Percentiles rank a stretch among this genome's conserved stretches.
Evolutionary conservation across 1,284 basidiomycete species (phyloP).

Genomic region (Fomes fomentarius): DNA sequence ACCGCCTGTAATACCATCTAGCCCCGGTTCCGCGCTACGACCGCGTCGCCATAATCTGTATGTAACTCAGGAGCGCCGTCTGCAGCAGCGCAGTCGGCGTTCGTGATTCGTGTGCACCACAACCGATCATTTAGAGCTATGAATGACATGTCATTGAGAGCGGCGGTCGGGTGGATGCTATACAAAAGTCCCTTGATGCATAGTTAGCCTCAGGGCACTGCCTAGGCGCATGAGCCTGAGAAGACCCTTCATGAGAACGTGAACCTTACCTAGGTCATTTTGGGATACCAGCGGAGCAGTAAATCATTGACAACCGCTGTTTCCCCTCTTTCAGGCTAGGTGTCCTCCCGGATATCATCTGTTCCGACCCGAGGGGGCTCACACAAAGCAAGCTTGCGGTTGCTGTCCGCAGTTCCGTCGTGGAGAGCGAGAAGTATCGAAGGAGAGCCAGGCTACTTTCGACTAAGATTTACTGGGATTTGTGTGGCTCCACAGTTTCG

Average conservation of each 20-base stretch:
- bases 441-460: too few relatives aligned
- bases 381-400: not conserved
- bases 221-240: not conserved
- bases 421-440: too few relatives aligned
- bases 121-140: too few relatives aligned
- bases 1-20: not conserved
- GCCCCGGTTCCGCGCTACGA: not conserved
- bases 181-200: not conserved
- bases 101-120: not conserved
- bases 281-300: not conserved
- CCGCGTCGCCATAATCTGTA: not conserved
- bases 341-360: not conserved
- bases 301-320: slow-evolving; percentile 22
- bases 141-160: not conserved
- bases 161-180: not conserved
- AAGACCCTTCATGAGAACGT: not conserved
- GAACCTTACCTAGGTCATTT: not conserved
- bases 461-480: too few relatives aligned
- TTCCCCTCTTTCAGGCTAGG: slow-evolving; percentile 14
- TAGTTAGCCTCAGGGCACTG: slow-evolving; percentile 5
- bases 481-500: too few relatives aligned
- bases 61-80: slow-evolving; percentile 2
- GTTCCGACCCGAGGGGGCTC: not conserved
- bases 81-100: not conserved
- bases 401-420: too few relatives aligned